Percentiles rank a stretch among this genome's conserved stretches.
These are phyloP conservation scores for Lachnellula cervina DNA, from an alignment of 2,329 filamentous ascomycete genomes.

Conservation along the genomic window DNA sequence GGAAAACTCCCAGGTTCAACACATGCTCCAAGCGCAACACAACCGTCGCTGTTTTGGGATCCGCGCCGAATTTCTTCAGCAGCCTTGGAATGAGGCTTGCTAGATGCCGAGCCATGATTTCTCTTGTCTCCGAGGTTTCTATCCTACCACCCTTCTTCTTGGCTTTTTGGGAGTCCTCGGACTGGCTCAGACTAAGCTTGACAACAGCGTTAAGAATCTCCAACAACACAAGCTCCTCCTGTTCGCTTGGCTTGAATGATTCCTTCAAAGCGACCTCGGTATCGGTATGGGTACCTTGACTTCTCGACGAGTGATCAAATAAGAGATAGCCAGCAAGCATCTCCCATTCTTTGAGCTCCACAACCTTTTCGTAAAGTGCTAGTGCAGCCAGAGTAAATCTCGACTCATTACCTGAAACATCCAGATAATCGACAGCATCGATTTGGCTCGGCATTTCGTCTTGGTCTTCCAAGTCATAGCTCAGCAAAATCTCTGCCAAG, in stretches of 20 bases:
- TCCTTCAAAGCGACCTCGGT: constrained; percentile 46
- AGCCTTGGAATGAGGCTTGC: constrained; percentile 77
- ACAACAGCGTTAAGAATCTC: constrained; percentile 83
- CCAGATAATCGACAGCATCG: constrained; percentile 42
- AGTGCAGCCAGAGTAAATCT: constrained; percentile 83
- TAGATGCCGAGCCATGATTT: constrained; percentile 72
- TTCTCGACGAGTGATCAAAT: constrained; percentile 74
- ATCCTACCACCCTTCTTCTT: constrained; percentile 48
- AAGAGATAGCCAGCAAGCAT: constrained; percentile 83
- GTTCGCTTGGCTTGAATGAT: constrained; percentile 28
- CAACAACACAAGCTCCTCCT: constrained; percentile 77
- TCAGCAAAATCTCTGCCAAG: constrained; percentile 74
- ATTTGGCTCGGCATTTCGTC: constrained; percentile 50
- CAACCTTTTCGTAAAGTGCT: constrained; percentile 75
- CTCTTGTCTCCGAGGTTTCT: constrained; percentile 64
- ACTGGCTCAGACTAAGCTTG: constrained; percentile 63
- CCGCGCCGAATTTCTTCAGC: constrained; percentile 89
- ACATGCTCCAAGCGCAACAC: constrained; percentile 83
- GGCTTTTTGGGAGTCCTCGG: constrained; percentile 57
- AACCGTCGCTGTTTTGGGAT: constrained; percentile 76
- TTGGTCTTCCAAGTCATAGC: constrained; percentile 69
- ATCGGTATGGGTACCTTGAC: constrained; percentile 62
- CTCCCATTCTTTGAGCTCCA: constrained; percentile 82
- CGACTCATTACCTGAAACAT: constrained; percentile 66
- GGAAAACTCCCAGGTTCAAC: constrained; percentile 81